Conservation (phyloP, 768 basidiomycete species). For the Antrodiella citrinella region DNA sequence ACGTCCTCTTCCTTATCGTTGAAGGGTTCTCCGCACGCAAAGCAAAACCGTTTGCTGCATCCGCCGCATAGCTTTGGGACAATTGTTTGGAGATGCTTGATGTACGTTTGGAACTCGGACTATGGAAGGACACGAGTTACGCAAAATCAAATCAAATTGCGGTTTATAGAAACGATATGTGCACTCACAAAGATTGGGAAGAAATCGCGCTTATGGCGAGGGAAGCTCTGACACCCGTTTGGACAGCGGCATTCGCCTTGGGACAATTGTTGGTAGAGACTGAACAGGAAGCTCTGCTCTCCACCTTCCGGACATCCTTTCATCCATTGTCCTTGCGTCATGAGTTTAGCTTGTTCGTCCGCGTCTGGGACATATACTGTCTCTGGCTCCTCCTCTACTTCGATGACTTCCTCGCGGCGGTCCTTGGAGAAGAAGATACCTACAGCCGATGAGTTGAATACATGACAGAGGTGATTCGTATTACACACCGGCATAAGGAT, state of each 20-base stretch:
- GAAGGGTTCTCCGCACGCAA: conserved; percentile 41
- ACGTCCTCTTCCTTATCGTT: conserved; percentile 32
- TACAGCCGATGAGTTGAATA: conserved; percentile 21
- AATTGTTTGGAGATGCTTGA: conserved; percentile 48
- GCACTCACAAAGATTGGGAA: conserved; percentile 71
- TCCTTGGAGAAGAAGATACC: conserved; percentile 96
- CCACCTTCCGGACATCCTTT: conserved; percentile 91
- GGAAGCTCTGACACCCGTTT: conserved; percentile 60
- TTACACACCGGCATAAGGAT: conserved; percentile 77
- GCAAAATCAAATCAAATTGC: background rate
- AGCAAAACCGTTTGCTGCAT: conserved; percentile 28
- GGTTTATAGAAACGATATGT: conserved; percentile 9
- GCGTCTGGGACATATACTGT: conserved; percentile 32
- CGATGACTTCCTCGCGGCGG: conserved; percentile 84
- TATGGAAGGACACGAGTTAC: conserved; percentile 28
- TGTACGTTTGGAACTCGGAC: conserved; percentile 69
- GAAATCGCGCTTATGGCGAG: conserved; percentile 68
- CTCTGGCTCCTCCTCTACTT: conserved; percentile 78
- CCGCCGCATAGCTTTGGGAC: conserved; percentile 49
- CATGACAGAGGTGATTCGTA: background rate
- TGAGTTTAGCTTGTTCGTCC: conserved; percentile 47
- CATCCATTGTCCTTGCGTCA: conserved; percentile 95
- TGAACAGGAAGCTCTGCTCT: conserved; percentile 85
- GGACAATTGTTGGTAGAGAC: conserved; percentile 68
- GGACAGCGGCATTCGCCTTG: conserved; percentile 63